Percentiles rank a stretch among this genome's conserved stretches.
Evolutionary conservation across 768 basidiomycete species (phyloP).

Genomic region (Rhizopogon sp.): DNA sequence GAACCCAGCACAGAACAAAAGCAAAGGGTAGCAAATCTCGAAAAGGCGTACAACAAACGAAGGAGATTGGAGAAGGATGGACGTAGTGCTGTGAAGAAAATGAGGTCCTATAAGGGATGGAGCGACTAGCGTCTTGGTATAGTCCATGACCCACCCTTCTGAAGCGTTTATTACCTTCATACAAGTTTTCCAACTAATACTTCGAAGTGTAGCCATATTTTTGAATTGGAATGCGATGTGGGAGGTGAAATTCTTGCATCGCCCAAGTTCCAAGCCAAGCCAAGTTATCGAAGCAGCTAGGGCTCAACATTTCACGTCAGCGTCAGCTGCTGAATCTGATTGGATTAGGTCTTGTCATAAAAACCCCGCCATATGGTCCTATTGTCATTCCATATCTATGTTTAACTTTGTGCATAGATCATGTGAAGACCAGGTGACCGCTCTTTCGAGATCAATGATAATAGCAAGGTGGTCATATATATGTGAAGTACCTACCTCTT

Average conservation of each 20-base stretch:
- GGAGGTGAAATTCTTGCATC: too few relatives aligned
- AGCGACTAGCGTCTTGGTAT: not conserved
- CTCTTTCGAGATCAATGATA: not conserved
- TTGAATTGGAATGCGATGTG: too few relatives aligned
- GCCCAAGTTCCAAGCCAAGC: too few relatives aligned
- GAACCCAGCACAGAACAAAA: constrained; percentile 20
- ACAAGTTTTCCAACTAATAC: too few relatives aligned
- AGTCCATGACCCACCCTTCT: not conserved
- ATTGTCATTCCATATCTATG: not conserved
- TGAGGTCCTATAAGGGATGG: constrained; percentile 24
- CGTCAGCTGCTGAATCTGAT: not conserved
- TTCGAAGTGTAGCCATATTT: too few relatives aligned
- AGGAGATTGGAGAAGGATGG: constrained; percentile 22
- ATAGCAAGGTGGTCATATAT: not conserved
- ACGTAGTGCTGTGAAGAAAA: constrained; percentile 19
- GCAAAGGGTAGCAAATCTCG: constrained; percentile 18
- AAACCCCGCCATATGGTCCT: too few relatives aligned
- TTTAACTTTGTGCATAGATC: not conserved
- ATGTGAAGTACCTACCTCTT: not conserved
- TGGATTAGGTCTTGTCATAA: not conserved
- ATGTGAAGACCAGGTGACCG: not conserved
- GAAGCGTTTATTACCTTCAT: too few relatives aligned
- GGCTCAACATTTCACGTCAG: not conserved
- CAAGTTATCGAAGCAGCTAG: not conserved
- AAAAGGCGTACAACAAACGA: constrained; percentile 15